A percentile compares a stretch with the other conserved stretches of the same genome.
These are phyloP conservation scores for Trapa bicornis DNA, from an alignment of 345 rosid genomes.

Conservation along the genomic window DNA sequence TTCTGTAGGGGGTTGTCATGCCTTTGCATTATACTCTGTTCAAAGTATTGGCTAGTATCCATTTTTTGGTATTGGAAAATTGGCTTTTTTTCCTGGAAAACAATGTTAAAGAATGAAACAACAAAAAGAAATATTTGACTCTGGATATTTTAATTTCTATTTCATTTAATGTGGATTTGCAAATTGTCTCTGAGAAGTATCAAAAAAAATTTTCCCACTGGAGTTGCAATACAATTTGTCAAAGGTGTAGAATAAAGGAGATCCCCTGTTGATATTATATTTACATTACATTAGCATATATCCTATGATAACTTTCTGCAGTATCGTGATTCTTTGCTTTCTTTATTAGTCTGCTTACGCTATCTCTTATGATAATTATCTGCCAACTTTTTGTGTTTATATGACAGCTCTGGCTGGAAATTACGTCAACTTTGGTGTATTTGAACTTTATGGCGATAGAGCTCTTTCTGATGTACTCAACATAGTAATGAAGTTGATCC, in stretches of 20 bases:
- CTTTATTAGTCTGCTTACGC: neutral
- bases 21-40: no score
- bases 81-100: no score
- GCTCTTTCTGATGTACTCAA: constrained; percentile 95
- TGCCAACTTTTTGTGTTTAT: neutral
- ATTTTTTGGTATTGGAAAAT: neutral
- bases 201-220: neutral
- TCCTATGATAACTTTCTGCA: neutral
- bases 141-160: neutral
- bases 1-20: neutral
- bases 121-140: no score
- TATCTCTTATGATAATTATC: neutral
- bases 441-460: constrained; percentile 94
- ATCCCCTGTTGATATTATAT: neutral
- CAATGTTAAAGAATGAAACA: no score
- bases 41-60: neutral
- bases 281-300: neutral
- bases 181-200: neutral
- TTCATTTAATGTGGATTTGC: neutral
- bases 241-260: neutral
- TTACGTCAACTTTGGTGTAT: constrained; percentile 92
- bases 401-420: constrained; percentile 87
- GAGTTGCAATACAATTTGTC: neutral
- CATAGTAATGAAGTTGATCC: constrained; percentile 71
- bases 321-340: neutral